These are phyloP conservation scores for Fusarium avenaceum DNA, from an alignment of 2,329 filamentous ascomycete genomes.

Conservation along the genomic window DNA sequence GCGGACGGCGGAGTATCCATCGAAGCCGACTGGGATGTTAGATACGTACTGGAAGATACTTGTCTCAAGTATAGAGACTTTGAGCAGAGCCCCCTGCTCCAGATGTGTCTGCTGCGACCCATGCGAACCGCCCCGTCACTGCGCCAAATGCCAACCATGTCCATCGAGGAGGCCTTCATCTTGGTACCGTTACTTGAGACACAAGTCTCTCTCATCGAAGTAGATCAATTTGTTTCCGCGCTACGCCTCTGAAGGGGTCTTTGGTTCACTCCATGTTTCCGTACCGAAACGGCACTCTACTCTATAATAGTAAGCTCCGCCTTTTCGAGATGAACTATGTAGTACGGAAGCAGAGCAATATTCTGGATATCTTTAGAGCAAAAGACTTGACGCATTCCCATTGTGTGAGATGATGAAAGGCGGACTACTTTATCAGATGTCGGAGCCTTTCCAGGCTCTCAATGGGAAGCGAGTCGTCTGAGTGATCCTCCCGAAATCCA, in stretches of 20 bases:
- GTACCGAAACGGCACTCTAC: constrained; percentile 10
- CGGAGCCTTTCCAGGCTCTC: too few relatives aligned
- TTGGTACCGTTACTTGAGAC: constrained; percentile 20
- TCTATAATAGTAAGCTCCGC: too few relatives aligned
- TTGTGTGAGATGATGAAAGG: not conserved
- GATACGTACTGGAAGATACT: constrained; percentile 12
- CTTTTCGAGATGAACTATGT: constrained; percentile 25
- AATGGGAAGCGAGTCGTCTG: too few relatives aligned
- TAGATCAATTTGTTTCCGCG: constrained; percentile 34
- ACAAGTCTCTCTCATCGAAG: not conserved
- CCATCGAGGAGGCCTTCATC: constrained; percentile 10
- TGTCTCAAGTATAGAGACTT: constrained; percentile 20
- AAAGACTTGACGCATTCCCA: not conserved
- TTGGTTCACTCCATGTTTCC: constrained; percentile 29
- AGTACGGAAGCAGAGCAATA: constrained; percentile 12
- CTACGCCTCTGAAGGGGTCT: constrained; percentile 26
- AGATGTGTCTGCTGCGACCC: constrained; percentile 5
- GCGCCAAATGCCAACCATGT: constrained; percentile 9
- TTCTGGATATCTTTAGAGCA: constrained; percentile 2
- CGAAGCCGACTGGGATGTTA: constrained; percentile 1
- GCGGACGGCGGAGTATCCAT: constrained; percentile 25
- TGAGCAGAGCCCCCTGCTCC: constrained; percentile 3
- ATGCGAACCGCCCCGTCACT: constrained; percentile 10
- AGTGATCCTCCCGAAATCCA: too few relatives aligned
- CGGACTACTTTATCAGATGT: too few relatives aligned